Base-by-base conservation (phyloP, 306 rosid species). In the Quercus mongolica region DNA sequence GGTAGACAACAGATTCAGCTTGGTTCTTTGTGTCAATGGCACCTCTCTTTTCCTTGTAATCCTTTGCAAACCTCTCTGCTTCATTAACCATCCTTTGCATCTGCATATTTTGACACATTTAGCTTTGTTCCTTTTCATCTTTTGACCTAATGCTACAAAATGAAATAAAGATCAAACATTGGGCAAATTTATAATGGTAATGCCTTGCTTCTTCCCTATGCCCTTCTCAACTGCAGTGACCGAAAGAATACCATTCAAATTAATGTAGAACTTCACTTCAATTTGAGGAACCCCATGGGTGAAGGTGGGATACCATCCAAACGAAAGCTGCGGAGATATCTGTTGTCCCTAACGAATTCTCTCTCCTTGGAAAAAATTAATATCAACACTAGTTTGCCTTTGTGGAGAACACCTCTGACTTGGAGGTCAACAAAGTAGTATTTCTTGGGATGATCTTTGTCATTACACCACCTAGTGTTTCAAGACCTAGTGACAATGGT, bases 261-360 rank as follows among this genome's bases (percentile, higher is more conserved):
- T 97, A 7, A 94, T 92, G 83, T 91, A 97, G 5, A 92, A 94
- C 59, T 94, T 94, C 78, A 94, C 98, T 88, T 94, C 98, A 67
- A 94, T 91, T 85, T 94, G 98, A 55, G 98, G 97, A 71, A 91
- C 96, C 70, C 98, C 98, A 2, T 93, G 94, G 96, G 98, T 2
- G 97, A 97, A 33, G 97, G 97, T 1, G 97, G 97, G 61, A 94
- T 94, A 30, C 33, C 33, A 26, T 94, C 97, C 83, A 94, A 84
- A 4, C 93, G 91, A 88, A 94, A 92, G 82, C 97, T 94, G 51
- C 94, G 92, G 59, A 94, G 91, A 75, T 97, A 94, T 79, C 91
- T 94, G 79, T 94, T 94, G 82, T 94, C 98, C 89, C 94, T 82
- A 7, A 91, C 97, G 69, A 94, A 94, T 69, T 94, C 98, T 85